Percentiles rank a stretch among this genome's conserved stretches.
Conservation (phyloP, 768 basidiomycete species). For the Trametes maxima region DNA sequence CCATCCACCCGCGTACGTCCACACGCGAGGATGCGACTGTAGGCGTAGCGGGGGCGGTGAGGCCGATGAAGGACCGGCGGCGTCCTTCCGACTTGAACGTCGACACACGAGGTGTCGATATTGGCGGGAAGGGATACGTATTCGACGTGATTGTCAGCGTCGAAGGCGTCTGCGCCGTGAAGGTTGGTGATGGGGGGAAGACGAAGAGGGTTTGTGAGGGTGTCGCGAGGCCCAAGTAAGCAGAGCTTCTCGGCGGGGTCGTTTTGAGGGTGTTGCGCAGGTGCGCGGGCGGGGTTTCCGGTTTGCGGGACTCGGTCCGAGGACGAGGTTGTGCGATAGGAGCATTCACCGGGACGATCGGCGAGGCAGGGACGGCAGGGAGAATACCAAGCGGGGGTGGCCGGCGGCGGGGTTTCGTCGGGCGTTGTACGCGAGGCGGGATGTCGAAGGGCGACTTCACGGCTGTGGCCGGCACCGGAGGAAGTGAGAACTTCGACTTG, state of each 20-base stretch:
- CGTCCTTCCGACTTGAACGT: constrained; percentile 67
- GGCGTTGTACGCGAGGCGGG: constrained; percentile 31
- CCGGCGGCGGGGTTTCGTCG: constrained; percentile 56
- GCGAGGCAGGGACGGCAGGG: constrained; percentile 75
- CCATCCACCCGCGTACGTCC: constrained; percentile 74
- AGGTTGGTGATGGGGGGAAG: constrained; percentile 76
- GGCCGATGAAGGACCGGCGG: constrained; percentile 72
- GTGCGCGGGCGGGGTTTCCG: constrained; percentile 57
- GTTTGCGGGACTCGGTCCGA: constrained; percentile 58
- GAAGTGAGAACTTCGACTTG: constrained; percentile 60
- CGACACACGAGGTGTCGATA: constrained; percentile 69
- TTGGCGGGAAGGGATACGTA: constrained; percentile 57
- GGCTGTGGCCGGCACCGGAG: constrained; percentile 56
- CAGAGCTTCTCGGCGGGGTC: constrained; percentile 25
- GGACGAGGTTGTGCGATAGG: constrained; percentile 44
- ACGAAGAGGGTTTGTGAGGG: constrained; percentile 87
- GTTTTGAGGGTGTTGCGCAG: constrained; percentile 38
- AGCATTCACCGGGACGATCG: constrained; percentile 54
- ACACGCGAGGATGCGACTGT: constrained; percentile 84
- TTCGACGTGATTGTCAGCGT: constrained; percentile 81
- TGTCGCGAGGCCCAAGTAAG: constrained; percentile 39
- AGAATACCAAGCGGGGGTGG: constrained; percentile 63
- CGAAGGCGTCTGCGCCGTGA: constrained; percentile 64
- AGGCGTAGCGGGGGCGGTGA: constrained; percentile 68
- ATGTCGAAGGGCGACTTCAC: constrained; percentile 53